Evolutionary conservation across 345 rosid genomes (phyloP), one percentile per base, ranked within the genome.

Genomic region (Cochlearia excelsa): DNA sequence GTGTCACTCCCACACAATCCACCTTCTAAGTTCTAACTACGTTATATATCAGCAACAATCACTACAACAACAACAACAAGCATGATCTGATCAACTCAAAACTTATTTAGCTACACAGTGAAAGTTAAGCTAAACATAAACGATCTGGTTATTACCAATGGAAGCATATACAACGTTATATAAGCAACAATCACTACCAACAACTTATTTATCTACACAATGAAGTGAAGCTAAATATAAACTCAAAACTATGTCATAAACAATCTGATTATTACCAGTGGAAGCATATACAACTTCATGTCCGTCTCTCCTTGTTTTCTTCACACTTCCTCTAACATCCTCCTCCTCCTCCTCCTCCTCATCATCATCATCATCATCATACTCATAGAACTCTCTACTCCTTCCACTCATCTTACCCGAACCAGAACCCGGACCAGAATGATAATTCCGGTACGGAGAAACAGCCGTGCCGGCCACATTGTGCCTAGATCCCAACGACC

Each of bases 261-360:
- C n/a, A 80, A 65, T 43, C 79, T 82, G 39, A 59, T 27, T 71
- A 16, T 81, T 84, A 35, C 87, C 92, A 58, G 78, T 76, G 4
- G 81, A 75, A 30, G 78, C 81, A 61, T 34, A 35, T 74, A 67
- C 7, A 33, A 77, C 84, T 10, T 85, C 96, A 41, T 71, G 70
- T 9, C 79, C 85, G 9, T 87, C 97, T 63, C 90, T 83, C 76
- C 97, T 77, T 11, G 70, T 23, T 67, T 82, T 87, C 82, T 87
- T 87, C 54, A 82, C 86, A 55, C 78, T 68, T 10, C 77, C 61
- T 16, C 84, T 81, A 9, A 80, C 81, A 44, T 77, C 71, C 30
- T 77, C 80, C 3, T 76, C 77, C 1, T 59, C 64, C 0, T 46
- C 51, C 0, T 48, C 53, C 5, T 50, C 54, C 0, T 45, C 63